phyloP scores from a whole-genome alignment of 306 rosid genomes.

The Medicago lupulina region DNA sequence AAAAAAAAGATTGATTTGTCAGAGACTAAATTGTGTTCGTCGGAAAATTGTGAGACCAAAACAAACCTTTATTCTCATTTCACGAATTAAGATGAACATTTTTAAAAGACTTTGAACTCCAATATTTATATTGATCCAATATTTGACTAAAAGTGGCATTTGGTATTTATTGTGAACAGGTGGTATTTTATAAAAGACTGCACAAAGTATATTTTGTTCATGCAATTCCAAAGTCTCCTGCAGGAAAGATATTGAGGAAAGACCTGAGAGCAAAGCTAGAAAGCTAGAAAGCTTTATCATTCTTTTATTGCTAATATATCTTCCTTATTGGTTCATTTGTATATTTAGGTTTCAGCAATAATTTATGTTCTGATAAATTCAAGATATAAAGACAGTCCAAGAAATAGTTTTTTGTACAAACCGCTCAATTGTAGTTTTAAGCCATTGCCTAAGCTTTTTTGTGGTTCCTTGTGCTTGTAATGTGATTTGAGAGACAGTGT shows the following conservation, averaged over 20 bases:
- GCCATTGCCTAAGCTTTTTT: background rate
- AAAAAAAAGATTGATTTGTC: too few species aligned
- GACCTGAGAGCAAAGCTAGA: slow-evolving; percentile 84
- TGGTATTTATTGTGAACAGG: slow-evolving; percentile 56
- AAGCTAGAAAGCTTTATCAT: background rate
- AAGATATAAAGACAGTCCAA: background rate
- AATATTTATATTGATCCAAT: too few species aligned
- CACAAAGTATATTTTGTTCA: slow-evolving; percentile 75
- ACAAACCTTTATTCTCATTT: too few species aligned
- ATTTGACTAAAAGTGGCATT: background rate
- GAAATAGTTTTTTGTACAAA: slow-evolving; percentile 18
- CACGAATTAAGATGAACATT: background rate
- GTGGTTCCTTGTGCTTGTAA: background rate
- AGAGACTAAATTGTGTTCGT: too few species aligned
- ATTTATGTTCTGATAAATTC: slow-evolving; percentile 22
- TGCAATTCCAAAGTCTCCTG: slow-evolving; percentile 82
- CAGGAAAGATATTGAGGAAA: slow-evolving; percentile 88
- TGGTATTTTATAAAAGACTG: slow-evolving; percentile 83
- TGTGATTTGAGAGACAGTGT: slow-evolving; percentile 26
- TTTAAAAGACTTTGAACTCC: background rate
- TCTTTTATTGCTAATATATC: background rate
- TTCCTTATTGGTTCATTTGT: slow-evolving; percentile 43
- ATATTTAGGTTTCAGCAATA: slow-evolving; percentile 2
- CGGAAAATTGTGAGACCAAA: too few species aligned
- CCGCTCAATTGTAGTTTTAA: slow-evolving; percentile 17